Evolutionary conservation across 169 alveolate genomes (phyloP), one percentile per base, ranked within the genome.

Genomic region (Plasmodium inui): DNA sequence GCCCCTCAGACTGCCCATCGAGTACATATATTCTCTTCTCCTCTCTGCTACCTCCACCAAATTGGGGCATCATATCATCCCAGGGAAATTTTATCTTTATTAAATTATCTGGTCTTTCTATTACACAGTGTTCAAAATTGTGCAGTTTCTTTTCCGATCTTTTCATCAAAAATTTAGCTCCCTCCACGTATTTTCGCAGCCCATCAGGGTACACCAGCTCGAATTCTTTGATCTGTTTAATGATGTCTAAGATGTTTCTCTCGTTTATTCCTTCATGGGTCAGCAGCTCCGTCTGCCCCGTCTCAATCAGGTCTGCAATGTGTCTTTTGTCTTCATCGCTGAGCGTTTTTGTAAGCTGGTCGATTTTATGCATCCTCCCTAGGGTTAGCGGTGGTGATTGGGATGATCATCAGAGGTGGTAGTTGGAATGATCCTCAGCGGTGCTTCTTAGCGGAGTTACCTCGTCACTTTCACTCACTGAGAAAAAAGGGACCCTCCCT

Each of bases 111-210:
- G 93, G 93, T 28, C 78, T 97, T 6, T 97, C 96, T 83, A 96
- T 95, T 7, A 98, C 96, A 83, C 96, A 97, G 72, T 95, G 93
- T 7, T 97, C 41, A 85, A 73, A 85, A 17, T 72, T 22, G 78
- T 74, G 55, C 3, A 34, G 30, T 73, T 72, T 53, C 17, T 50
- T 85, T 85, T 85, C 26, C 57, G 85, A 85, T 76, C 55, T 73
- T 85, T 85, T 73, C 46, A 85, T 92, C 55, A 98, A 93, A 22
- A 78, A 93, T 76, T 96, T 96, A 19, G 98, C 99, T 95, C 98
- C 96, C 81, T 95, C 83, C 17, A 97, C 94, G 94, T 98, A 98
- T 37, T 96, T 98, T 17, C 82, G 78, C 14, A 97, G 89, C 10
- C 99, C 99, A 61, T 76, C 93, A n/a, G 93, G 93, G 61, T 85